phyloP scores from a whole-genome alignment of 768 basidiomycete species.

The Boletus pseudopeckii region DNA sequence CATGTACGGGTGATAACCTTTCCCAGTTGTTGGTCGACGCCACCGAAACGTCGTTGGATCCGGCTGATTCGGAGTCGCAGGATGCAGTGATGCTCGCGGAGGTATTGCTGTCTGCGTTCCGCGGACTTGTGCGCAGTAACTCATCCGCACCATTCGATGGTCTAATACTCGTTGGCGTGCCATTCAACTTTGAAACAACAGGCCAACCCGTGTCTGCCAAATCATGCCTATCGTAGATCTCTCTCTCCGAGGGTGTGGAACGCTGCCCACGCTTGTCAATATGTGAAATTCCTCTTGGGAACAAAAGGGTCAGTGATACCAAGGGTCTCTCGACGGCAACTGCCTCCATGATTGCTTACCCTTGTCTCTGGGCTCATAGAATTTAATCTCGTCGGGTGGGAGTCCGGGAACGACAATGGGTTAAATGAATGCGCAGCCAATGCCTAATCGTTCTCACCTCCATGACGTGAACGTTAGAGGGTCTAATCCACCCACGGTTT shows the following conservation, averaged over 20 bases:
- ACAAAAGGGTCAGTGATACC: background rate
- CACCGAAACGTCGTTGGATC: background rate
- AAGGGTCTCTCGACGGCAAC: too few relatives aligned
- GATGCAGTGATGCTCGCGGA: background rate
- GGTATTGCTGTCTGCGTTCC: background rate
- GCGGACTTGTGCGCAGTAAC: background rate
- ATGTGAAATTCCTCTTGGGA: background rate
- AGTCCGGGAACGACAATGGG: background rate
- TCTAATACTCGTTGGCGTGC: too few relatives aligned
- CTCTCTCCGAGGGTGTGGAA: too few relatives aligned
- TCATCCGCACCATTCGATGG: background rate
- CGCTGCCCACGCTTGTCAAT: background rate
- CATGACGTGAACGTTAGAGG: background rate
- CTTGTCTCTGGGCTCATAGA: background rate
- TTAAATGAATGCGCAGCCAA: background rate
- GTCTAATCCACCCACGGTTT: background rate
- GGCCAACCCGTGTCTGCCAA: background rate
- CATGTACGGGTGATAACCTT: too few relatives aligned
- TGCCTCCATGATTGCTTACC: background rate
- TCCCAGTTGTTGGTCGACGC: background rate
- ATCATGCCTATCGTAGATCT: background rate
- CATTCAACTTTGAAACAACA: background rate
- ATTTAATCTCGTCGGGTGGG: background rate
- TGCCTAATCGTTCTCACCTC: background rate
- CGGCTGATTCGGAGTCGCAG: background rate